phyloP scores from a whole-genome alignment of 306 rosid genomes.

The Potentilla sterilis region DNA sequence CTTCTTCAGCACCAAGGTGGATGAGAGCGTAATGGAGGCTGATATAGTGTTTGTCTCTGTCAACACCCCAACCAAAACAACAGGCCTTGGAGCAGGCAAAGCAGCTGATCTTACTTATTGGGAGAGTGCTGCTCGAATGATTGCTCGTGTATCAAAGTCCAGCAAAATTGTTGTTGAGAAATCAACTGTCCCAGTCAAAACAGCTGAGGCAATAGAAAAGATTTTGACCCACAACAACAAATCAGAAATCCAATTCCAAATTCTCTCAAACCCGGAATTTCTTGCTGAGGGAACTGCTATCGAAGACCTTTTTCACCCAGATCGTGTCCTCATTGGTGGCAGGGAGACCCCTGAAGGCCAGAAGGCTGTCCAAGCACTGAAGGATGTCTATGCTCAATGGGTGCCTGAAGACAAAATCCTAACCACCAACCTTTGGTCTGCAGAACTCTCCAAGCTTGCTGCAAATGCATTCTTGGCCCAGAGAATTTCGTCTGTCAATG shows the following conservation, averaged over 20 bases:
- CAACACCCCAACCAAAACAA: slow-evolving; percentile 87
- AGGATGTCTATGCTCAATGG: slow-evolving; percentile 82
- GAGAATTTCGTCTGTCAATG: slow-evolving; percentile 88
- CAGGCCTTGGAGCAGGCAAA: slow-evolving; percentile 92
- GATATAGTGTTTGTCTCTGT: slow-evolving; percentile 94
- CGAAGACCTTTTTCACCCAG: slow-evolving; percentile 75
- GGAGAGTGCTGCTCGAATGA: slow-evolving; percentile 98
- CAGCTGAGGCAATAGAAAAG: slow-evolving; percentile 95
- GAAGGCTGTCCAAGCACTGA: slow-evolving; percentile 69
- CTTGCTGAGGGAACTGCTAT: slow-evolving; percentile 98
- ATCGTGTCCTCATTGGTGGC: slow-evolving; percentile 86
- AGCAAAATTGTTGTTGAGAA: slow-evolving; percentile 94
- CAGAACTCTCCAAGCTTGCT: slow-evolving; percentile 91
- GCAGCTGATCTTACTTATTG: slow-evolving; percentile 94
- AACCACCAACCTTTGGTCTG: slow-evolving; percentile 95
- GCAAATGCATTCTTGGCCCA: slow-evolving; percentile 98
- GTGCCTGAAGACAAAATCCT: slow-evolving; percentile 72
- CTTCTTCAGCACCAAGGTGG: slow-evolving; percentile 94
- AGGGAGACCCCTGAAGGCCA: slow-evolving; percentile 81
- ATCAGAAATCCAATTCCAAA: slow-evolving; percentile 71
- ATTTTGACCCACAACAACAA: slow-evolving; percentile 87
- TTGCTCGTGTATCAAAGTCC: slow-evolving; percentile 85
- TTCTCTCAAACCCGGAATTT: slow-evolving; percentile 89
- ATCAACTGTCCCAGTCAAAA: slow-evolving; percentile 95
- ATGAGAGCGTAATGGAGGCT: slow-evolving; percentile 76